These are phyloP conservation scores for Thelephora terrestris DNA, from an alignment of 1,284 basidiomycete genomes.

Conservation along the genomic window DNA sequence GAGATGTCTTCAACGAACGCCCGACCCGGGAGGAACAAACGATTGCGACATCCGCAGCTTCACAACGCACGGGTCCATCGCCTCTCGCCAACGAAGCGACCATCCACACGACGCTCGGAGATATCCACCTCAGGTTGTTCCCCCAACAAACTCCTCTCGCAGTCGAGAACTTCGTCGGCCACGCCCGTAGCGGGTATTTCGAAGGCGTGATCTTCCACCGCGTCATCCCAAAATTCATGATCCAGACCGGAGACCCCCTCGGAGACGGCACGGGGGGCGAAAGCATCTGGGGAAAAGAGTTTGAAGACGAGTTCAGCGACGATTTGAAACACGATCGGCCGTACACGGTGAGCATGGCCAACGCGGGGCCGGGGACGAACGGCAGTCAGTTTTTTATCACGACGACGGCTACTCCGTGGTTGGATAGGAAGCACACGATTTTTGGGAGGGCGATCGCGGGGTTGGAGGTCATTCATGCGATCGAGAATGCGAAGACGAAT, in stretches of 20 bases:
- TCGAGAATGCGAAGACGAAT: constrained; percentile 60
- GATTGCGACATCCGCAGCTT: constrained; percentile 63
- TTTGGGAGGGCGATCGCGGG: constrained; percentile 71
- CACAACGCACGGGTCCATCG: constrained; percentile 44
- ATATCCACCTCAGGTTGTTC: constrained; percentile 88
- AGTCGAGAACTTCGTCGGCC: constrained; percentile 96
- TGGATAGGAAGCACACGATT: constrained; percentile 95
- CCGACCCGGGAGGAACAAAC: constrained; percentile 95
- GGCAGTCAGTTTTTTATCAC: constrained; percentile 99
- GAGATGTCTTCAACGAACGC: constrained; percentile 97
- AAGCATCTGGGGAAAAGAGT: constrained; percentile 89
- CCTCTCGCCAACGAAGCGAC: constrained; percentile 70
- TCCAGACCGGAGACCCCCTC: constrained; percentile 95
- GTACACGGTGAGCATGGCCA: constrained; percentile 99
- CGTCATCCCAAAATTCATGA: constrained; percentile 98
- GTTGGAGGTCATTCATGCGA: constrained; percentile 48
- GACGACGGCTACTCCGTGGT: constrained; percentile 90
- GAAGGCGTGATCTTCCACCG: constrained; percentile 96
- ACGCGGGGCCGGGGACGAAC: constrained; percentile 89
- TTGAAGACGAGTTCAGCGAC: constrained; percentile 93
- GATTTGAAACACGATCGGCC: constrained; percentile 88
- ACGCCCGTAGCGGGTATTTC: constrained; percentile 87
- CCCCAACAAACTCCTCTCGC: constrained; percentile 88
- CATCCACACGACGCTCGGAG: constrained; percentile 93
- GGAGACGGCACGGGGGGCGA: constrained; percentile 97